Evolutionary conservation across 257 asterid species (phyloP).

Genomic region (Plantago elongata): DNA sequence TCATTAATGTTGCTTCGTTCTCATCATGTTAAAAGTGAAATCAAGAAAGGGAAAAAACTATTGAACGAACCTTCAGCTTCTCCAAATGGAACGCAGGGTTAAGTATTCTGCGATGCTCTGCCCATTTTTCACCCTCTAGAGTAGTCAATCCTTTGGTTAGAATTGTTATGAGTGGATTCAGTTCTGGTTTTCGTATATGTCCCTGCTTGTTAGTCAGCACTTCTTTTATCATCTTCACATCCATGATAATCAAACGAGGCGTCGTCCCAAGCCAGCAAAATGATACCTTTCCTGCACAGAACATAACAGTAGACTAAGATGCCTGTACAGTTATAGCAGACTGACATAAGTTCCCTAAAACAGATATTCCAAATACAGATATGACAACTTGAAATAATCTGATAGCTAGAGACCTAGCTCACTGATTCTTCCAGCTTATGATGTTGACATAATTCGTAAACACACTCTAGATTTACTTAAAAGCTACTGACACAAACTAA

Average conservation of each 20-base stretch:
- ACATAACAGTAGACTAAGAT: neutral
- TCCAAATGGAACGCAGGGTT: constrained; percentile 46
- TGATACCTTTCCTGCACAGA: constrained; percentile 39
- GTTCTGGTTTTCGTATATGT: constrained; percentile 33
- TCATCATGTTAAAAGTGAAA: neutral
- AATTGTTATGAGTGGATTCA: constrained; percentile 32
- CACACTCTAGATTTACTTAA: neutral
- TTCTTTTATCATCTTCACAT: constrained; percentile 41
- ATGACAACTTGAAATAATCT: neutral
- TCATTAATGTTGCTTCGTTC: neutral
- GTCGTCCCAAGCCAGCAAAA: constrained; percentile 41
- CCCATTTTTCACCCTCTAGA: constrained; percentile 46
- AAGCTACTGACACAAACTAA: neutral
- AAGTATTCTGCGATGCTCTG: constrained; percentile 41
- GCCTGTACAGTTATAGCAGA: neutral
- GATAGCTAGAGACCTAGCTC: neutral
- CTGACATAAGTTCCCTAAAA: neutral
- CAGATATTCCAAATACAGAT: neutral
- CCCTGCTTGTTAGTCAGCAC: constrained; percentile 41
- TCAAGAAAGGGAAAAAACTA: neutral
- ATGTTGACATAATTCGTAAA: neutral
- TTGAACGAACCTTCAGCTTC: constrained; percentile 39
- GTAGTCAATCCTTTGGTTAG: constrained; percentile 41
- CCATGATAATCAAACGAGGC: constrained; percentile 41
- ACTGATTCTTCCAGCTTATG: no score